A percentile compares a stretch with the other conserved stretches of the same genome.
These are phyloP conservation scores for Tetracladium maxilliforme DNA, from an alignment of 2,329 filamentous ascomycete genomes.

Conservation along the genomic window DNA sequence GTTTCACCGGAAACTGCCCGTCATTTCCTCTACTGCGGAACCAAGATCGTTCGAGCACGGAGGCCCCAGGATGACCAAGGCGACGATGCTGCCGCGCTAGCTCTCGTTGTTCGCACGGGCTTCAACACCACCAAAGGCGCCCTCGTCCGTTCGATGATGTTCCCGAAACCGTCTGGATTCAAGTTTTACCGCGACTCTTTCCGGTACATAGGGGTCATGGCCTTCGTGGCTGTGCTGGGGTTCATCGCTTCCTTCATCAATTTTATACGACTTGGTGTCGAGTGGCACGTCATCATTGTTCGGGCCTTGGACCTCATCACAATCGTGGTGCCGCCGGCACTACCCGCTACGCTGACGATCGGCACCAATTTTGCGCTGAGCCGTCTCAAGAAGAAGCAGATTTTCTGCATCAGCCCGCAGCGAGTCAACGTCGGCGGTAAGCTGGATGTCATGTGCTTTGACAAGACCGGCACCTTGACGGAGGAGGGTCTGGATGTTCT, in stretches of 20 bases:
- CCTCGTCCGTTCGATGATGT: slow-evolving; percentile 92
- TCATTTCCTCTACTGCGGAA: slow-evolving; percentile 88
- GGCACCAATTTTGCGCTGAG: slow-evolving; percentile 89
- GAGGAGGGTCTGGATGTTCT: slow-evolving; percentile 93
- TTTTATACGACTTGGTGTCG: slow-evolving; percentile 70
- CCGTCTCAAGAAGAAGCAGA: slow-evolving; percentile 73
- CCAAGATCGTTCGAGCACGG: slow-evolving; percentile 83
- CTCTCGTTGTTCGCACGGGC: slow-evolving; percentile 83
- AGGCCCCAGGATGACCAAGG: slow-evolving; percentile 75
- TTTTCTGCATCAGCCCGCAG: slow-evolving; percentile 96
- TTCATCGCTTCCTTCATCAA: slow-evolving; percentile 89
- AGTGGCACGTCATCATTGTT: slow-evolving; percentile 83
- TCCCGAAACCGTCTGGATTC: slow-evolving; percentile 95
- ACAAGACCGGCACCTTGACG: slow-evolving; percentile 96
- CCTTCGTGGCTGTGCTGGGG: slow-evolving; percentile 65
- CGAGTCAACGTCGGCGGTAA: slow-evolving; percentile 95
- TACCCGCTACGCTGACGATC: slow-evolving; percentile 90
- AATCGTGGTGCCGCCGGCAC: slow-evolving; percentile 87
- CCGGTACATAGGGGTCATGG: slow-evolving; percentile 96
- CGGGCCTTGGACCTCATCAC: slow-evolving; percentile 91
- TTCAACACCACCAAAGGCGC: slow-evolving; percentile 98
- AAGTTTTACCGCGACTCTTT: slow-evolving; percentile 98
- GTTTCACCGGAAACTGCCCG: slow-evolving; percentile 72
- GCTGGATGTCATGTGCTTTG: slow-evolving; percentile 90
- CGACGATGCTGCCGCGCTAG: slow-evolving; percentile 80